Base-by-base conservation (phyloP, 495 filamentous ascomycete species). In the Tuber umbilicatum region DNA sequence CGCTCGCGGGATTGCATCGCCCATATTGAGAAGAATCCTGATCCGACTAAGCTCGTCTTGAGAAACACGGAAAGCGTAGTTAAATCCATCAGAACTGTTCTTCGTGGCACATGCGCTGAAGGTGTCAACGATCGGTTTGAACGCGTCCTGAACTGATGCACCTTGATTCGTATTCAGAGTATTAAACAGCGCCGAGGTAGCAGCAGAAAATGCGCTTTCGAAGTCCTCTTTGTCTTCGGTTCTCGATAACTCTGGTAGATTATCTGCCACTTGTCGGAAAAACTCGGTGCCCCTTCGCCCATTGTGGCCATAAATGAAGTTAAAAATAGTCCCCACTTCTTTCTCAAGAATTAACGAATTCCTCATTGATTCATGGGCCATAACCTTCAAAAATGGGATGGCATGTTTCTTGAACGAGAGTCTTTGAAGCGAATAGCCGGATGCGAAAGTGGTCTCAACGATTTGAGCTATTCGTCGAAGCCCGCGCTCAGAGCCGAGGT, bases 271-370 rank as follows among this genome's bases (percentile, higher is more conserved):
- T 14, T 40, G 81, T 2, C 71, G 73, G 70, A 89, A 87, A 64
- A 89, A 80, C 5, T 60, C 70, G 37, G 86, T 77, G 7, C 83
- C 86, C 39, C 87, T 83, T 19, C 81, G 81, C 31, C 89, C 89
- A 69, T 74, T 79, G 21, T 82, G 77, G 35, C 89, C 88, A 74
- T 84, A 89, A 27, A 91, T 76, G 75, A 85, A 85, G 72, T 85
- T 89, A 80, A 87, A 89, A 43, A 91, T 88, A 3, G 86, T 89
- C 35, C 83, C 86, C 45, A 90, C 84, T 9, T 85, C 80, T 47
- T 83, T 84, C 75, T 90, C 88, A 7, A 90, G 79, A 2, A 89
- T 82, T 41, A 87, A 78, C 0, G 89, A 90, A 10, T 84, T 82
- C 23, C 87, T 76, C 10, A 90, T 85, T 37, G 87, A 83, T 4